phyloP scores from a whole-genome alignment of 352 stramenopile genomes.

The Pythium coloratum region DNA sequence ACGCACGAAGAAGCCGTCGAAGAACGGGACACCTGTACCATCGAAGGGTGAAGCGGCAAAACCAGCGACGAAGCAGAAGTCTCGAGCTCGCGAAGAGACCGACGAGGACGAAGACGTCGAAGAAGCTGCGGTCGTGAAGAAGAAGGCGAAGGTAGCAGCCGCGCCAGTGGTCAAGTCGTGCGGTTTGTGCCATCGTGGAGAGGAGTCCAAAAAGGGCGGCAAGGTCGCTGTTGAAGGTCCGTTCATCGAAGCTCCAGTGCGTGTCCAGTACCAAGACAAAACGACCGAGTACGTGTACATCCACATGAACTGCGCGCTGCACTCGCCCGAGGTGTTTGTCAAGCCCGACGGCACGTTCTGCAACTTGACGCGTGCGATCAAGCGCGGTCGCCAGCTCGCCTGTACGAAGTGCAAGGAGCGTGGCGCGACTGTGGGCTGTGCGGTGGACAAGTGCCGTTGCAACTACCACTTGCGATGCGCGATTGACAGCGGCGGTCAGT shows the following conservation, averaged over 20 bases:
- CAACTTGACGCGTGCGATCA: constrained; percentile 74
- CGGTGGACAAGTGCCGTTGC: constrained; percentile 71
- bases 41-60: background rate
- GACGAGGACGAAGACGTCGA: constrained; percentile 23
- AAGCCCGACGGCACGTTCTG: constrained; percentile 81
- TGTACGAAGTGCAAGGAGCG: constrained; percentile 67
- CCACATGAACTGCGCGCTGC: constrained; percentile 81
- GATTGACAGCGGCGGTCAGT: constrained; percentile 67
- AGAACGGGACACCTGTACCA: background rate
- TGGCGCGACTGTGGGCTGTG: constrained; percentile 75
- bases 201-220: constrained; percentile 26
- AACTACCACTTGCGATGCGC: constrained; percentile 84
- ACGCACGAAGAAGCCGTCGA: constrained; percentile 26
- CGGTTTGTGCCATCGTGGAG: constrained; percentile 58
- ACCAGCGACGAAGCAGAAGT: constrained; percentile 14
- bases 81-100: constrained; percentile 11
- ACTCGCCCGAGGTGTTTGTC: constrained; percentile 82
- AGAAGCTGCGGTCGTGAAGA: constrained; percentile 18
- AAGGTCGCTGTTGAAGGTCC: constrained; percentile 48
- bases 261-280: constrained; percentile 69
- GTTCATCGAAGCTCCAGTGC: constrained; percentile 76
- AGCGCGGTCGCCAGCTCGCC: constrained; percentile 73
- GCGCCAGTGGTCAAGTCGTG: constrained; percentile 43
- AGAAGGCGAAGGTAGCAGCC: constrained; percentile 20
- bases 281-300: constrained; percentile 65